Base-by-base conservation (phyloP, 768 basidiomycete genomes). In the Kwoniella pini region DNA sequence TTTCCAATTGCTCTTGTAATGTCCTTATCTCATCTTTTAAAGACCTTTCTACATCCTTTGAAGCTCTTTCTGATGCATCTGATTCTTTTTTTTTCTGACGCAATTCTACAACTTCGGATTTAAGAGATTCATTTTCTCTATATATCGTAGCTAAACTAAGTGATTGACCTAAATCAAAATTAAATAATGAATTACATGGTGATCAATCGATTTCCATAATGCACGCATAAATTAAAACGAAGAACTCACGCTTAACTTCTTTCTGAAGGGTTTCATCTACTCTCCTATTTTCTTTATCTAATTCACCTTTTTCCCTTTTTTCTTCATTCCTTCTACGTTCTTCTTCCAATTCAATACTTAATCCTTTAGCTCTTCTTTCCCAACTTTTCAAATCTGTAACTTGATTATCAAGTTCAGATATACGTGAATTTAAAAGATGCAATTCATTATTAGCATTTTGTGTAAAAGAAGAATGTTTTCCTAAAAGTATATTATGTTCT, bases 1-100 rank as follows among this genome's bases (percentile, higher is more conserved):
- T 63, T 31, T 76, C 75, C 15, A 78, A 49, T 44, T 76, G 74
- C 22, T 71, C 71, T 21, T 69, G 57, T 46, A 75, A 49, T 3
- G 56, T 64, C 52, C 69, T 28, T 9, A 72, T 69, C 48, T 69
- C 62, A 33, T 76, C 72, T 60, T 64, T 68, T 3, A 72, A 58
- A 21, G 58, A 46, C 45, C 67, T 60, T 50, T 69, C 70, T 0
- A 63, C 52, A 12, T 69, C 64, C 43, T 65, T 71, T 4, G 58
- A 31, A 5, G 62, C 66, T 17, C 68, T 58, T 27, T 71, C 68
- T 5, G 63, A 43, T 27, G 58, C 64, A 22, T 76, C 76, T 4
- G 65, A 67, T 40, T 70, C 69, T 48, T 75, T 74, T 51, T 54
- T 65, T 48, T 70, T 69, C 33, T 69, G 55, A 36, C 75, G 60